Percentiles rank a stretch among this genome's conserved stretches.
Evolutionary conservation across 768 basidiomycete genomes (phyloP).

Genomic region (Hericium rajendrae): DNA sequence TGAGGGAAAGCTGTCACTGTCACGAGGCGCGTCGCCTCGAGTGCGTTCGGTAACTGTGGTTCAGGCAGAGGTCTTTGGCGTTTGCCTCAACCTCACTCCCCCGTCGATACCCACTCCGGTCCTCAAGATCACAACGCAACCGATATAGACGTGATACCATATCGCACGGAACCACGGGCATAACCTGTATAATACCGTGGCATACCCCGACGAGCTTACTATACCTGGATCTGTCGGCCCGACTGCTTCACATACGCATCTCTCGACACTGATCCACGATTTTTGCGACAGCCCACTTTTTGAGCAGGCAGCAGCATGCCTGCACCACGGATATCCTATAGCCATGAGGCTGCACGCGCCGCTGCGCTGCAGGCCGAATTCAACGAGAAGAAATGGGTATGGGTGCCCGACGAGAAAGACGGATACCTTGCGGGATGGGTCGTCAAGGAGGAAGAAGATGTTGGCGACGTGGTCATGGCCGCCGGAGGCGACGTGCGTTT

Average conservation of each 20-base stretch:
- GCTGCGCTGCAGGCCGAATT: slow-evolving; percentile 93
- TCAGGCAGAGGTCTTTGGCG: not conserved
- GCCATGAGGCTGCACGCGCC: slow-evolving; percentile 63
- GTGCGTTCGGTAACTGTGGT: too few relatives aligned
- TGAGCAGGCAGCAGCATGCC: slow-evolving; percentile 19
- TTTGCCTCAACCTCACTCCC: not conserved
- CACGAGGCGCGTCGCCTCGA: not conserved
- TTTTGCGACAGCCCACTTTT: not conserved
- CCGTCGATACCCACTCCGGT: not conserved
- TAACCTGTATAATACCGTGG: not conserved
- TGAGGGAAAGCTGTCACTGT: not conserved
- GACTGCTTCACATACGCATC: not conserved
- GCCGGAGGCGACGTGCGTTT: slow-evolving; percentile 67
- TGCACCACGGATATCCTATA: slow-evolving; percentile 27
- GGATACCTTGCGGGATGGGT: slow-evolving; percentile 96
- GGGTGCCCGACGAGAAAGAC: slow-evolving; percentile 88
- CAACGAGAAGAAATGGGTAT: slow-evolving; percentile 98
- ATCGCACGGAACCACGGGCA: not conserved
- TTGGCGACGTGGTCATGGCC: slow-evolving; percentile 78
- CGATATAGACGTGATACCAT: not conserved
- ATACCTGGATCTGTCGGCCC: not conserved
- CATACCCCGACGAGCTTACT: not conserved
- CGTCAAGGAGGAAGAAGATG: slow-evolving; percentile 73
- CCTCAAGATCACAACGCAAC: not conserved
- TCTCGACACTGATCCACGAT: not conserved